Conservation (phyloP, 2,329 filamentous ascomycete species). For the Pyrenochaeta sp. region DNA sequence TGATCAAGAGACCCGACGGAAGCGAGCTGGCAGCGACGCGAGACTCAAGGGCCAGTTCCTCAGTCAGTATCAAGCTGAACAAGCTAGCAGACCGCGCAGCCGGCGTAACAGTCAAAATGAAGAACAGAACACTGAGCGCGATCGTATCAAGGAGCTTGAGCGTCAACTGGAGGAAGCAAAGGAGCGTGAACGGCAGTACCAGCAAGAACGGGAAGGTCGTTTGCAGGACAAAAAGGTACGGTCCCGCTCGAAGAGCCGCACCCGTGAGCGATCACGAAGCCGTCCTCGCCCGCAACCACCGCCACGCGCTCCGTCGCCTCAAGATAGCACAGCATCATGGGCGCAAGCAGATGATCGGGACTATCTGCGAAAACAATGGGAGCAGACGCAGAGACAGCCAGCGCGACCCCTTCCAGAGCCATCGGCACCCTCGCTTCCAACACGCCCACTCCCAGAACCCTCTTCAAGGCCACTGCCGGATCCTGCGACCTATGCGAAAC, state of each 20-base stretch:
- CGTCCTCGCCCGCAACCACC: conserved; percentile 42
- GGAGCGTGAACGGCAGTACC: conserved; percentile 70
- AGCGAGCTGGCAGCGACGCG: conserved; percentile 67
- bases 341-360: conserved; percentile 70
- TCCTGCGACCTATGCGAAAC: conserved; percentile 40
- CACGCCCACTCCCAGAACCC: conserved; percentile 59
- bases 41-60: conserved; percentile 83
- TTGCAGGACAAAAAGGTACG: conserved; percentile 49
- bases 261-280: conserved; percentile 44
- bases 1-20: conserved; percentile 69
- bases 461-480: conserved; percentile 42
- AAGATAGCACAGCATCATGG: conserved; percentile 68
- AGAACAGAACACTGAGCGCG: conserved; percentile 64
- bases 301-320: conserved; percentile 50
- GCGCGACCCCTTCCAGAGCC: conserved; percentile 45
- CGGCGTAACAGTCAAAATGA: conserved; percentile 49
- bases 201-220: conserved; percentile 65
- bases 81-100: conserved; percentile 52
- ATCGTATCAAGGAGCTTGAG: conserved; percentile 82
- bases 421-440: conserved; percentile 38
- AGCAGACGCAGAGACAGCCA: conserved; percentile 46
- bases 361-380: conserved; percentile 66
- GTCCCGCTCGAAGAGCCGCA: conserved; percentile 46
- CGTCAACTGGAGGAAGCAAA: conserved; percentile 72
- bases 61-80: conserved; percentile 83